A percentile compares a stretch with the other conserved stretches of the same genome.
phyloP scores from a whole-genome alignment of 371 early-diverging fungal species.

The Rhizopus stolonifer region DNA sequence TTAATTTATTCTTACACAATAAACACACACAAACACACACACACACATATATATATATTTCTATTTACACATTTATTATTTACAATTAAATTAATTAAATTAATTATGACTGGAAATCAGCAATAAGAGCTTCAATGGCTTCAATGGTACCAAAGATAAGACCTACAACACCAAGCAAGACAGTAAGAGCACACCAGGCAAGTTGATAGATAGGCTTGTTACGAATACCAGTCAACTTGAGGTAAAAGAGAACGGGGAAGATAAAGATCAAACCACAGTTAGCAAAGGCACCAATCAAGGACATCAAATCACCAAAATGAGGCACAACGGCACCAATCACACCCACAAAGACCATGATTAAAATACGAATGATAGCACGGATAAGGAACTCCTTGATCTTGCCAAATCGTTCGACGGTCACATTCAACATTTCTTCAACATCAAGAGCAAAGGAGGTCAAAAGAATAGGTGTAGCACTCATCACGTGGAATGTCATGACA shows the following conservation, averaged over 20 bases:
- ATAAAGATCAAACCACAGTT: constrained; percentile 78
- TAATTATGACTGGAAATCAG: not conserved
- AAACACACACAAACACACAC: too few relatives aligned
- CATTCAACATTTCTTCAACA: constrained; percentile 53
- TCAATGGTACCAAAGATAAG: constrained; percentile 51
- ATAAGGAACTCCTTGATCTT: constrained; percentile 20
- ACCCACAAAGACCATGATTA: constrained; percentile 45
- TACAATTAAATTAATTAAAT: not conserved
- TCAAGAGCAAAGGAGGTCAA: constrained; percentile 73
- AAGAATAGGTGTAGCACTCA: constrained; percentile 78
- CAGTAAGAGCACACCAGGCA: constrained; percentile 52
- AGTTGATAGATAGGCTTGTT: constrained; percentile 56
- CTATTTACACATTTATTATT: not conserved
- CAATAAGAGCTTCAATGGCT: not conserved
- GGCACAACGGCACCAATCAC: constrained; percentile 70
- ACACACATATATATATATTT: too few relatives aligned
- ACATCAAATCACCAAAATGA: constrained; percentile 79
- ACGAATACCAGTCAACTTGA: constrained; percentile 65
- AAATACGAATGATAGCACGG: constrained; percentile 20
- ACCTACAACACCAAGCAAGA: constrained; percentile 67
- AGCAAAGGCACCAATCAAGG: constrained; percentile 76
- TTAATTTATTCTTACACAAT: too few relatives aligned
- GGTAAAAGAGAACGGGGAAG: constrained; percentile 76
- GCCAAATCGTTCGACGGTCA: constrained; percentile 49
- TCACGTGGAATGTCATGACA: constrained; percentile 75